Percentiles rank a stretch among this genome's conserved stretches.
phyloP scores from a whole-genome alignment of 2,329 filamentous ascomycete species.

The Ustilaginoidea virens region DNA sequence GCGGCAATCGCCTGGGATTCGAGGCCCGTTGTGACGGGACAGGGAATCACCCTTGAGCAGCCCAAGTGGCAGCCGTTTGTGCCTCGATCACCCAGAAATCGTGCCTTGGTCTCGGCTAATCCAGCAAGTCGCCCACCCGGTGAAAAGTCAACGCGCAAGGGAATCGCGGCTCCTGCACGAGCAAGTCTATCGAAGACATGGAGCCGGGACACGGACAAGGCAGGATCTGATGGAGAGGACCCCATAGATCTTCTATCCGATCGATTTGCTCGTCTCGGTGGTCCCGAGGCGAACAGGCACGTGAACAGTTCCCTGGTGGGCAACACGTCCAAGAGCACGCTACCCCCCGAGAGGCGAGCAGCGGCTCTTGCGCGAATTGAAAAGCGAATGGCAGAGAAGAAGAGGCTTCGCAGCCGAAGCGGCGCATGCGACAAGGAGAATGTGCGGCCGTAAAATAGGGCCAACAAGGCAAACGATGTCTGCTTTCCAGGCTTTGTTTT shows the following conservation, averaged over 20 bases:
- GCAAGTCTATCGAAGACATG: slow-evolving; percentile 12
- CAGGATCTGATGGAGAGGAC: slow-evolving; percentile 12
- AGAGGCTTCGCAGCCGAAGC: slow-evolving; percentile 16
- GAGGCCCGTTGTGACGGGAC: slow-evolving; percentile 7
- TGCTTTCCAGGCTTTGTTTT: too few relatives aligned
- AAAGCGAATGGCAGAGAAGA: slow-evolving; percentile 36
- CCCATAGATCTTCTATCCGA: slow-evolving; percentile 30
- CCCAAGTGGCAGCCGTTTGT: slow-evolving; percentile 26
- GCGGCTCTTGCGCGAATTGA: slow-evolving; percentile 40
- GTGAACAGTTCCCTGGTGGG: slow-evolving; percentile 14
- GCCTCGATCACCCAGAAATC: slow-evolving; percentile 23
- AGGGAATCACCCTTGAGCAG: slow-evolving; percentile 15
- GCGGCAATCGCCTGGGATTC: slow-evolving; percentile 6
- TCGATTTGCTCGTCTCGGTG: slow-evolving; percentile 29
- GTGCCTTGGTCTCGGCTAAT: slow-evolving; percentile 20
- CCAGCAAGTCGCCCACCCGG: slow-evolving; percentile 15
- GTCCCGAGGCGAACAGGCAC: slow-evolving; percentile 16
- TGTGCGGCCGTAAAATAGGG: slow-evolving; percentile 25
- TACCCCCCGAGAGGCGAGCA: slow-evolving; percentile 35
- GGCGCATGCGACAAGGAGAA: slow-evolving; percentile 35
- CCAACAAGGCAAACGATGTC: too few relatives aligned
- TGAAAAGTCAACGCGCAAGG: slow-evolving; percentile 11
- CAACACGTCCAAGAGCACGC: slow-evolving; percentile 24
- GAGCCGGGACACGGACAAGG: slow-evolving; percentile 7
- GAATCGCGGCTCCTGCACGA: slow-evolving; percentile 12